Base-by-base conservation (phyloP, 805 yeast genomes). In the Hanseniaspora pseudoguilliermondii region DNA sequence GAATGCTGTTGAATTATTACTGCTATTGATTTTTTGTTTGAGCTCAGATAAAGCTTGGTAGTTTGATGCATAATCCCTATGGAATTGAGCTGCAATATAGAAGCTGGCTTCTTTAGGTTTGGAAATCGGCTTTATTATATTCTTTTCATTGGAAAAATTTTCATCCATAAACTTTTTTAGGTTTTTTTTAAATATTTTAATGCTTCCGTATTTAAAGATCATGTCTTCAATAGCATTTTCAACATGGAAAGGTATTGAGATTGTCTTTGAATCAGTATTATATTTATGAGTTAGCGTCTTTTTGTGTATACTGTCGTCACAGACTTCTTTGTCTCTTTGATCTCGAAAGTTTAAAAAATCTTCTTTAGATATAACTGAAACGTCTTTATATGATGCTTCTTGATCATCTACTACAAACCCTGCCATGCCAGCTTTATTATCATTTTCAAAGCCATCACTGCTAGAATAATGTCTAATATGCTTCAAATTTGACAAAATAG, bases 11-110 rank as follows among this genome's bases (percentile, higher is more conserved):
- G 35, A 27, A 7, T 44, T 23, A 9, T 34, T 21, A 35, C 43
- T 71, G 7, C 65, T 69, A 0, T 82, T 84, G 21, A 75, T 66
- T 42, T 90, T 72, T 46, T 74, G 73, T 60, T 78, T 73, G 38
- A 89, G 69, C 61, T 91, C 97, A 29, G 66, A 65, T 40, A 93
- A 69, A 0, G 82, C 86, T 59, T 82, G 86, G 54, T 73, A 73
- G 2, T 81, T 66, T 15, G 87, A 77, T 1, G 88, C 85, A 64
- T 87, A 91, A 63, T 86, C 85, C 62, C 86, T 95, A 2, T 86
- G 71, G 63, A 91, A 88, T 11, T 84, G 75, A 0, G 90, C 83
- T 0, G 87, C 90, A 40, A 91, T 80, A 58, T 84, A 84, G 2
- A 93, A 80, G 66, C 90, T 96, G 1, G 84, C 84, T 49, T 84